Evolutionary conservation across 768 basidiomycete genomes (phyloP).

Genomic region (Mycena leptocephala): DNA sequence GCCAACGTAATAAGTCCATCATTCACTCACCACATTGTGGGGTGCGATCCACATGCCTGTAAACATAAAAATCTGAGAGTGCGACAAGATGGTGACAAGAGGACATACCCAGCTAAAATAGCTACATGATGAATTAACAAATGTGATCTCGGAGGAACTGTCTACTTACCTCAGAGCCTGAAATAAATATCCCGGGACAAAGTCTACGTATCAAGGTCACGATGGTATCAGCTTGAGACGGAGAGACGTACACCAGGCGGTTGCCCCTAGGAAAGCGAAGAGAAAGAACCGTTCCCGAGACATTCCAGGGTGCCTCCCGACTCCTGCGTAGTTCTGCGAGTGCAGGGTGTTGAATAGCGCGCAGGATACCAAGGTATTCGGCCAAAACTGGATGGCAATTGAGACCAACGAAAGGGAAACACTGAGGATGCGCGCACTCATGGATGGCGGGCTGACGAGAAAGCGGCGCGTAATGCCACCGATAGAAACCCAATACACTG

Average conservation of each 20-base stretch:
- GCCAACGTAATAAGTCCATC: background rate
- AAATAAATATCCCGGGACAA: slow-evolving; percentile 77
- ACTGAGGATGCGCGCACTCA: slow-evolving; percentile 61
- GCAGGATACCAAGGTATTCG: slow-evolving; percentile 78
- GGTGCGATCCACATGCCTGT: slow-evolving; percentile 80
- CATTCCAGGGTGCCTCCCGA: slow-evolving; percentile 68
- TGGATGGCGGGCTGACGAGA: slow-evolving; percentile 76
- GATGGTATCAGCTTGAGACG: background rate
- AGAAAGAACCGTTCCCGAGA: slow-evolving; percentile 74
- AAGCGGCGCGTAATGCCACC: slow-evolving; percentile 76
- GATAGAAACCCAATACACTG: slow-evolving; percentile 77
- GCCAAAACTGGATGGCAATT: slow-evolving; percentile 72
- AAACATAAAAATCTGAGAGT: slow-evolving; percentile 32
- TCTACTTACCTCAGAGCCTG: slow-evolving; percentile 66
- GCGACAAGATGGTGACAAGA: background rate
- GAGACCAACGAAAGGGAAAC: background rate
- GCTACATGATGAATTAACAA: slow-evolving; percentile 41
- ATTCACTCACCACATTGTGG: slow-evolving; percentile 61
- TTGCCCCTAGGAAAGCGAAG: slow-evolving; percentile 65
- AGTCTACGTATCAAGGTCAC: slow-evolving; percentile 53
- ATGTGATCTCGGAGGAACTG: background rate
- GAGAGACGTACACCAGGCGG: slow-evolving; percentile 61
- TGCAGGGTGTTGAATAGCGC: slow-evolving; percentile 85
- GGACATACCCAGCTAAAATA: slow-evolving; percentile 64
- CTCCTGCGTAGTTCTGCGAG: slow-evolving; percentile 70